These are phyloP conservation scores for Bipolaris oryzae DNA, from an alignment of 2,329 filamentous ascomycete species.

Conservation along the genomic window DNA sequence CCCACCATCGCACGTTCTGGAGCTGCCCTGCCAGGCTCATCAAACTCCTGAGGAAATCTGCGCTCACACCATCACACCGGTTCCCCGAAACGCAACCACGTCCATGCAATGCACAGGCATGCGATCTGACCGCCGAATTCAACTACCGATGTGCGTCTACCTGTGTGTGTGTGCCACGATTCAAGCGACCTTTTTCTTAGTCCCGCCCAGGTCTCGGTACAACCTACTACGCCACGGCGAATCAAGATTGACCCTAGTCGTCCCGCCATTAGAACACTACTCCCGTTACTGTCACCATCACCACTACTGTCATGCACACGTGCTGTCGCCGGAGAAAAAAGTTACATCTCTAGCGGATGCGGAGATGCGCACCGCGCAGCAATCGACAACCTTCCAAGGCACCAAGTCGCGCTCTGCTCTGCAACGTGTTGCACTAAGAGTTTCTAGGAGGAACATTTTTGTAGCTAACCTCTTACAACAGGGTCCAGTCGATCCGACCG, in stretches of 20 bases:
- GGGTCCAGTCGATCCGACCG: background rate
- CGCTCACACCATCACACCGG: background rate
- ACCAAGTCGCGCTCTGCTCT: background rate
- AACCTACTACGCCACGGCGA: background rate
- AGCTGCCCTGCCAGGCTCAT: background rate
- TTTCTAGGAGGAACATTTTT: background rate
- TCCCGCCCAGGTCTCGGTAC: background rate
- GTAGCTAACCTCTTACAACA: background rate
- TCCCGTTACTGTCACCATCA: background rate
- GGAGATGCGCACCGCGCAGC: background rate
- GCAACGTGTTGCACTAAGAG: background rate
- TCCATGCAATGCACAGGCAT: background rate
- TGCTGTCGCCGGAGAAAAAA: background rate
- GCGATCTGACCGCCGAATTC: background rate
- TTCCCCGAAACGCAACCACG: background rate
- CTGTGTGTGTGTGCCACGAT: background rate
- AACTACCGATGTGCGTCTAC: background rate
- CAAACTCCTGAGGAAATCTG: background rate
- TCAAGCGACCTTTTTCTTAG: background rate
- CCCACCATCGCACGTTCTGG: background rate
- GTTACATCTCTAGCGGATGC: background rate
- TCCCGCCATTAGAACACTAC: background rate
- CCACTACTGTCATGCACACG: background rate
- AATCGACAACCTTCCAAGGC: background rate
- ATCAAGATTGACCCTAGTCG: background rate